phyloP scores from a whole-genome alignment of 306 rosid genomes.

The Begonia masoniana region DNA sequence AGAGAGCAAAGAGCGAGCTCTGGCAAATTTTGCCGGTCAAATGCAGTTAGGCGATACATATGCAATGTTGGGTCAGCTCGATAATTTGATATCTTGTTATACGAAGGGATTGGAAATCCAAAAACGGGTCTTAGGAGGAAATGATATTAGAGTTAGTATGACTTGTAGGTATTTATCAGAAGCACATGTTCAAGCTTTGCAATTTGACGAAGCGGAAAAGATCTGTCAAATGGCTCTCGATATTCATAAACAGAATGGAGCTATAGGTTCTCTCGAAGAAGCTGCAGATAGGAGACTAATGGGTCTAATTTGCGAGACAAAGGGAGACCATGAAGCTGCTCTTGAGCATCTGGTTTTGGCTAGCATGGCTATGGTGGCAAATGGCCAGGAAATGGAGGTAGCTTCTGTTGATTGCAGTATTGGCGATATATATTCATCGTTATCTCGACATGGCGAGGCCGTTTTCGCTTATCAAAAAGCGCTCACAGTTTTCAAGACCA shows the following conservation, averaged over 20 bases:
- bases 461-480: conserved; percentile 75
- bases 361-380: conserved; percentile 82
- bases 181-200: conserved; percentile 80
- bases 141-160: conserved; percentile 76
- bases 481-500: conserved; percentile 54
- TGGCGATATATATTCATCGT: conserved; percentile 68
- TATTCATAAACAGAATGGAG: conserved; percentile 55
- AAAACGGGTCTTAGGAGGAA: conserved; percentile 56
- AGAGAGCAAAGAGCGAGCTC: conserved; percentile 63
- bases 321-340: conserved; percentile 83
- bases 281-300: conserved; percentile 87
- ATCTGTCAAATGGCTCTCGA: conserved; percentile 78
- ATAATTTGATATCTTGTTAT: conserved; percentile 63
- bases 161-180: conserved; percentile 87
- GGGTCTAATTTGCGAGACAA: conserved; percentile 89
- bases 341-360: conserved; percentile 87
- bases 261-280: conserved; percentile 69
- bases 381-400: conserved; percentile 81
- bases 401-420: conserved; percentile 85
- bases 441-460: conserved; percentile 79
- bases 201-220: conserved; percentile 68
- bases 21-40: conserved; percentile 73
- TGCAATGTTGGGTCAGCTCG: conserved; percentile 81
- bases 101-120: conserved; percentile 67
- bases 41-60: conserved; percentile 92